phyloP scores from a whole-genome alignment of 2,329 filamentous ascomycete species.

The Pyrenochaeta sp. region DNA sequence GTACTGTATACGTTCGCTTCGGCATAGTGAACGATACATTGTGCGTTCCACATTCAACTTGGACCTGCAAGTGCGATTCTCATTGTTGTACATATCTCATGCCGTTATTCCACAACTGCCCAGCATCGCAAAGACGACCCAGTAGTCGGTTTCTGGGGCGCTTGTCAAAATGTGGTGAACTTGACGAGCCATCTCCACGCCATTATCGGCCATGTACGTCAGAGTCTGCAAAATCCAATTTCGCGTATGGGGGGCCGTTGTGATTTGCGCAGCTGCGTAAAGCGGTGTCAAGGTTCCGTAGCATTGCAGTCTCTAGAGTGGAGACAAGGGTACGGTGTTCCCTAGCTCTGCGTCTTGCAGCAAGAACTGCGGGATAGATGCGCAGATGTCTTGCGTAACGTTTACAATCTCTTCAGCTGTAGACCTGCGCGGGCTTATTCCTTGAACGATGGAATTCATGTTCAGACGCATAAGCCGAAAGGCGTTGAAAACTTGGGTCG shows the following conservation, averaged over 20 bases:
- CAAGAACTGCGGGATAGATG: neutral
- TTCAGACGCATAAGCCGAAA: neutral
- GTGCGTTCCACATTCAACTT: too few relatives aligned
- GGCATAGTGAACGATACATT: too few relatives aligned
- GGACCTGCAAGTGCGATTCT: too few relatives aligned
- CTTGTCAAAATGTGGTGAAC: neutral
- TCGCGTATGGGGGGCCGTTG: neutral
- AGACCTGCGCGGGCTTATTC: neutral
- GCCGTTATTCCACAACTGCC: neutral
- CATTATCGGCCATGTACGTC: neutral
- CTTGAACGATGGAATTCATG: neutral
- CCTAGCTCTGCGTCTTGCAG: neutral
- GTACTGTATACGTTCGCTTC: too few relatives aligned
- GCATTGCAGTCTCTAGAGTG: neutral
- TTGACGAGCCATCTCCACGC: neutral
- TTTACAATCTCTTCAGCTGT: neutral
- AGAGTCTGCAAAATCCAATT: neutral
- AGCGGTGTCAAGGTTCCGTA: neutral
- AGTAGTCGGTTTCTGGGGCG: neutral
- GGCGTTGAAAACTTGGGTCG: neutral
- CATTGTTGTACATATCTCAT: too few relatives aligned
- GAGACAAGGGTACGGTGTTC: neutral
- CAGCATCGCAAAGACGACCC: neutral
- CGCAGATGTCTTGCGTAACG: neutral
- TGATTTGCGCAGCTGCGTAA: neutral